Base-by-base conservation (phyloP, 495 filamentous ascomycete genomes). In the Lasiosphaeris hirsuta region DNA sequence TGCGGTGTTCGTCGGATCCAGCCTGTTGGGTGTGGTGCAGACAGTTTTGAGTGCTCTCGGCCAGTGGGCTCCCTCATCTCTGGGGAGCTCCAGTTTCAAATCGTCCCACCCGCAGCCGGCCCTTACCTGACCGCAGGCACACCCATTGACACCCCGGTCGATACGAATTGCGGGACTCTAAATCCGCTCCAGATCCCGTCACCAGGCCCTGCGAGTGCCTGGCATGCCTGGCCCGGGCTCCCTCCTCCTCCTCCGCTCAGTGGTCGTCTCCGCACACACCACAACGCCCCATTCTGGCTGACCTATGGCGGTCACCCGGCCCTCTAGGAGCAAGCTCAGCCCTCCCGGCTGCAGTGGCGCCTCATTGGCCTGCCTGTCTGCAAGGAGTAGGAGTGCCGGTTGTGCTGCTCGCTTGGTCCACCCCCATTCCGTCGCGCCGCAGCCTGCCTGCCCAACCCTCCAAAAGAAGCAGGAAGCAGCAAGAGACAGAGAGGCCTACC, bases 271-370 rank as follows among this genome's bases (percentile, higher is more conserved):
- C 11, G 40, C 57, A 36, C 50, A 56, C 53, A 43, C 54, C 54
- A 43, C 17, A 9, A 36, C 40, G 7, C 17, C 42, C 53, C 48
- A 48, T 11, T 36, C 35, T 10, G 3, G 34, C 41, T 45, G 47
- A 30, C 48, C 54, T 57, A 50, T 61, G 15, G 14, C 47, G 59
- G 59, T 61, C 59, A 61, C 30, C 47, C 34, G 59, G 59, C 48
- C 52, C 58, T 61, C 53, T 48, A 33, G 49, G 30, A 15, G 7
- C 36, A 50, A 59, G 51, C 62, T 64, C 62, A 64, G 62, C 62
- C 62, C 51, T 58, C 33, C 13, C 17, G 48, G 38, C n/a, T n/a
- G n/a, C 54, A 41, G 53, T 49, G 58, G 10, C 10, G 13, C 15
- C 33, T 45, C 37, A 61, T 61, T 61, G 59, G 59, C 19, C 41